phyloP scores from a whole-genome alignment of 116 monocot genomes.

The Dioscorea cayenensis region DNA sequence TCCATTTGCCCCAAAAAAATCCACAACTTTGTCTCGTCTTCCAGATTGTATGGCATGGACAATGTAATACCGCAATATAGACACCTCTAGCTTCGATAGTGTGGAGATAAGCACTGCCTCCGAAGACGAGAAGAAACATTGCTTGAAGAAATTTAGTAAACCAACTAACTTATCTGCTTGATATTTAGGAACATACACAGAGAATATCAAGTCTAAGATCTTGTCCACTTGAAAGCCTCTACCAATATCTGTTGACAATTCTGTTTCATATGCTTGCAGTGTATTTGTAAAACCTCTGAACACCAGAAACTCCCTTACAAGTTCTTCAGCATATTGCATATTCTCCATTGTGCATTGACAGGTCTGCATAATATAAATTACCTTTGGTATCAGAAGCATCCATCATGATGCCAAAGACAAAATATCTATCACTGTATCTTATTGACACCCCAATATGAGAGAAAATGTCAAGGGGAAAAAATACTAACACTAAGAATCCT shows the following conservation, averaged over 20 bases:
- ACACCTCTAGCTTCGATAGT: constrained; percentile 71
- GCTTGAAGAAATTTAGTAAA: constrained; percentile 74
- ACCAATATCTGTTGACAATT: constrained; percentile 79
- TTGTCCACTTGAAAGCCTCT: constrained; percentile 89
- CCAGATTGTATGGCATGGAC: constrained; percentile 76
- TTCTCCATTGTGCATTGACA: constrained; percentile 52
- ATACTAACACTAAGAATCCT: background rate
- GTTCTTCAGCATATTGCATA: constrained; percentile 85
- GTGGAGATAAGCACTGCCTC: constrained; percentile 55
- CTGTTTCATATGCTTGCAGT: constrained; percentile 71
- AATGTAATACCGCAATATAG: constrained; percentile 74
- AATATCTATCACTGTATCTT: background rate
- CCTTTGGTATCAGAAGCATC: background rate
- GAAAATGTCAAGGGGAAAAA: background rate
- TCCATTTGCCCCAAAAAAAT: constrained; percentile 73
- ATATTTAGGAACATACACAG: constrained; percentile 70
- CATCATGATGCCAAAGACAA: background rate
- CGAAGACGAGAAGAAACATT: constrained; percentile 73
- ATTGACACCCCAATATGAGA: too few relatives aligned
- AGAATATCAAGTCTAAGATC: constrained; percentile 83
- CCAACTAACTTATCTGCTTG: constrained; percentile 72
- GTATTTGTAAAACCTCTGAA: constrained; percentile 93
- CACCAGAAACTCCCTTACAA: constrained; percentile 88
- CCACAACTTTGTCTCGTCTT: constrained; percentile 79
- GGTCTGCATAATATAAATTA: background rate